These are phyloP conservation scores for Bruguiera sexangula DNA, from an alignment of 345 rosid genomes.

Conservation along the genomic window DNA sequence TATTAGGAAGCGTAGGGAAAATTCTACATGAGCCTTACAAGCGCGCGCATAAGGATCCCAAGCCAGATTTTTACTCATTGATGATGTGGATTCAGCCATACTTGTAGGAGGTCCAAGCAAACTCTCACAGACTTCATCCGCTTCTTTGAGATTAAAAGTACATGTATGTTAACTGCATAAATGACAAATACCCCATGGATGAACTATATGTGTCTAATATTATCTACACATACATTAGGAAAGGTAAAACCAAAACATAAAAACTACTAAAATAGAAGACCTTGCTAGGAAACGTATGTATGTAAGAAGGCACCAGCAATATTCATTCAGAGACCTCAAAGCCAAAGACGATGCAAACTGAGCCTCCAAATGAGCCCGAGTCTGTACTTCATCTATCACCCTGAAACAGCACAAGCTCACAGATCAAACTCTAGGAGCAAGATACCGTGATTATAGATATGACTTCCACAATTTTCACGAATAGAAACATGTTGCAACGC, in stretches of 20 bases:
- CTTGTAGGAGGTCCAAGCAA: constrained; percentile 98
- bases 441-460: background rate
- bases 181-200: background rate
- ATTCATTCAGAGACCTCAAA: constrained; percentile 77
- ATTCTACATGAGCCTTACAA: constrained; percentile 42
- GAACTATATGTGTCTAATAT: background rate
- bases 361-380: constrained; percentile 92
- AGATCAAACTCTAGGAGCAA: constrained; percentile 11
- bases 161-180: background rate
- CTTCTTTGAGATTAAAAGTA: constrained; percentile 61
- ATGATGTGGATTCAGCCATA: constrained; percentile 54
- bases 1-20: too few relatives aligned
- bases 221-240: background rate
- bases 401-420: constrained; percentile 28
- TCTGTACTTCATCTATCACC: constrained; percentile 91
- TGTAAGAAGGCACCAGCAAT: constrained; percentile 88
- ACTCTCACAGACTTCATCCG: constrained; percentile 88
- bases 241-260: background rate
- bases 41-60: constrained; percentile 83
- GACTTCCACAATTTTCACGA: background rate
- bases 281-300: constrained; percentile 86
- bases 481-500: background rate
- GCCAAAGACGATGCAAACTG: constrained; percentile 85
- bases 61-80: constrained; percentile 43
- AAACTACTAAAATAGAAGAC: constrained; percentile 27